These are phyloP conservation scores for Apostasia ramifera DNA, from an alignment of 106 monocot species.

Conservation along the genomic window DNA sequence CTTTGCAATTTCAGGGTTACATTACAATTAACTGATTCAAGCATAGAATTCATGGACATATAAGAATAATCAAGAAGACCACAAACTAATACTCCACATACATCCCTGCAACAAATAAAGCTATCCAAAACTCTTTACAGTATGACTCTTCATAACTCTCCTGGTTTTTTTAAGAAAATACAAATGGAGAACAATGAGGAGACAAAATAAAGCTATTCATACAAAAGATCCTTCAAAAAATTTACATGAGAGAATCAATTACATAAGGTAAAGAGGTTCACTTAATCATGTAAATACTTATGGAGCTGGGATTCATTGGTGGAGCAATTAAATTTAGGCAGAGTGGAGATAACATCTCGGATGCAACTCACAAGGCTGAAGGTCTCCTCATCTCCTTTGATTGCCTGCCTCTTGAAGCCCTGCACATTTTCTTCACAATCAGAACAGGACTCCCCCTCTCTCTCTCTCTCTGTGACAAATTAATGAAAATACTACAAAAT, in stretches of 20 bases:
- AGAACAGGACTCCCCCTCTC: not conserved
- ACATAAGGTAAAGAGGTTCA: not conserved
- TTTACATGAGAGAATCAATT: too few species aligned
- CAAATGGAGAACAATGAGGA: too few species aligned
- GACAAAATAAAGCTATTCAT: too few species aligned
- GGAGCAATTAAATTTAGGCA: not conserved
- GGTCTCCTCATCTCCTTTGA: constrained; percentile 11
- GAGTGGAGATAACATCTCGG: constrained; percentile 1
- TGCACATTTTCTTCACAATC: not conserved
- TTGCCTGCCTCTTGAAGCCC: constrained; percentile 12
- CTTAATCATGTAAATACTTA: constrained; percentile 8
- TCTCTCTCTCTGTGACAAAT: not conserved
- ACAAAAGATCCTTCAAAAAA: too few species aligned
- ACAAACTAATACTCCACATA: too few species aligned
- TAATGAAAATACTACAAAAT: not conserved
- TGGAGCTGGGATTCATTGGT: constrained; percentile 5
- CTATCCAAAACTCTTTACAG: too few species aligned
- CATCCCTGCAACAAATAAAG: too few species aligned
- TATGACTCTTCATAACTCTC: too few species aligned
- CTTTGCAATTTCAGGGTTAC: too few species aligned
- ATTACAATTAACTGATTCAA: not conserved
- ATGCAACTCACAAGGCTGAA: constrained; percentile 15
- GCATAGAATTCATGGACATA: not conserved
- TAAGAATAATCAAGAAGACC: too few species aligned
- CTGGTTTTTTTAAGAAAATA: too few species aligned